These are phyloP conservation scores for Mucor indicus DNA, from an alignment of 371 early-diverging fungal genomes.

Conservation along the genomic window DNA sequence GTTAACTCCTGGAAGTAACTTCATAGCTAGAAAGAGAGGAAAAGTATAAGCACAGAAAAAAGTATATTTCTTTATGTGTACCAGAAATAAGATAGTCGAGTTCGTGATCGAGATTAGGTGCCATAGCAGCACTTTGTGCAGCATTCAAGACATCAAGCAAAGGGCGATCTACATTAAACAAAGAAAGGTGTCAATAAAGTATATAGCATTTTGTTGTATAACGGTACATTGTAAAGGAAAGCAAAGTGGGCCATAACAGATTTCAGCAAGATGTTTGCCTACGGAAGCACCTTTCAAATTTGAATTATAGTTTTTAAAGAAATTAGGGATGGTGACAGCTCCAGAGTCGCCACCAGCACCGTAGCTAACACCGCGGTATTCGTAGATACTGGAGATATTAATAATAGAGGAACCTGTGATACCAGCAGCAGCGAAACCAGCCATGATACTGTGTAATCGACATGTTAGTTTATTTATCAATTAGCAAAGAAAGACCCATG, in stretches of 20 bases:
- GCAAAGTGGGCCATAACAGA: constrained; percentile 36
- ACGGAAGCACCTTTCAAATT: constrained; percentile 39
- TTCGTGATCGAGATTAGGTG: constrained; percentile 35
- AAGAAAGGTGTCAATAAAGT: neutral
- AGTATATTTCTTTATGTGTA: neutral
- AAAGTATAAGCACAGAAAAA: constrained; percentile 12
- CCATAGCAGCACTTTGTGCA: constrained; percentile 49
- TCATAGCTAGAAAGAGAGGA: constrained; percentile 6
- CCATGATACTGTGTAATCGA: constrained; percentile 63
- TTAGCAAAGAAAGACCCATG: too few species aligned
- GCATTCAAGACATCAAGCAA: constrained; percentile 38
- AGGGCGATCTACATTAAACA: constrained; percentile 12
- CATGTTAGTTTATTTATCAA: too few species aligned
- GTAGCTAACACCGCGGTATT: constrained; percentile 47
- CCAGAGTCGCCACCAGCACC: constrained; percentile 46
- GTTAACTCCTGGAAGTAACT: constrained; percentile 15
- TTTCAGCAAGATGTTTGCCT: constrained; percentile 32
- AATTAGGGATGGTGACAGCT: constrained; percentile 42
- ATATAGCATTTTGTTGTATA: constrained; percentile 23
- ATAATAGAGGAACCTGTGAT: constrained; percentile 24
- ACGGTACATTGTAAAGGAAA: constrained; percentile 11
- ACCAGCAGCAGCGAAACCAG: constrained; percentile 59
- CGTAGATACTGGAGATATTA: constrained; percentile 25
- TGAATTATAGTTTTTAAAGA: constrained; percentile 34
- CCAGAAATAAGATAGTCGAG: constrained; percentile 33